Conservation (phyloP, 23 red algal genomes). For the Gracilariopsis chorda region DNA sequence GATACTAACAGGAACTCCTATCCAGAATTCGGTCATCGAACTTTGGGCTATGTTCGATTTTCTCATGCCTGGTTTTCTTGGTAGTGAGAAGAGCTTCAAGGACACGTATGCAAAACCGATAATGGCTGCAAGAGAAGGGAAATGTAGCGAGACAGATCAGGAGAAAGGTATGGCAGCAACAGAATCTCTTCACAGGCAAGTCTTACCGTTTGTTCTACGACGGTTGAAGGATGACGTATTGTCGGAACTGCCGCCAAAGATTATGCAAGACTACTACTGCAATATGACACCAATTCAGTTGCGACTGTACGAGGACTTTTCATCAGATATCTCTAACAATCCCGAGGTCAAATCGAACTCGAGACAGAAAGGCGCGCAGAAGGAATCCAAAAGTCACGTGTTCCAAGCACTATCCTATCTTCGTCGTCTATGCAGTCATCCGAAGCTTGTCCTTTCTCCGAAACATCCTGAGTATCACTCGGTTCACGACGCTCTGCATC, state of each 20-base stretch:
- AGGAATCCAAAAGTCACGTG: conserved; percentile 26
- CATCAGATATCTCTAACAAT: conserved; percentile 6
- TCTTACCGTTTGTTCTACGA: conserved; percentile 93
- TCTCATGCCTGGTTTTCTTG: conserved; percentile 96
- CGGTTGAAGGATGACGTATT: conserved; percentile 96
- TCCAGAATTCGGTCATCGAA: conserved; percentile 96
- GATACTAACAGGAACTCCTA: conserved; percentile 92
- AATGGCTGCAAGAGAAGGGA: conserved; percentile 62
- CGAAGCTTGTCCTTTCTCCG: conserved; percentile 69
- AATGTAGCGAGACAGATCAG: conserved; percentile 69
- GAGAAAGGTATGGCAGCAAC: conserved; percentile 78
- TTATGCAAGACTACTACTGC: conserved; percentile 96
- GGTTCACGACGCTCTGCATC: conserved; percentile 26
- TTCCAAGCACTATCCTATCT: conserved; percentile 81
- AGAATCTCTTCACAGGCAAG: conserved; percentile 91
- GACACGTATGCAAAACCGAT: conserved; percentile 92
- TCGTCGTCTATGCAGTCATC: conserved; percentile 85
- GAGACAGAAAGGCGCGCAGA: background rate
- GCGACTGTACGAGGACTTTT: conserved; percentile 86
- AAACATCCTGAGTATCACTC: conserved; percentile 34
- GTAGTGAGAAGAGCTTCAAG: conserved; percentile 74
- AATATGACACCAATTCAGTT: conserved; percentile 79
- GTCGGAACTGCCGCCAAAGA: conserved; percentile 92
- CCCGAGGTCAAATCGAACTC: background rate
- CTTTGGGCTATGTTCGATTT: conserved; percentile 99